Base-by-base conservation (phyloP, 345 rosid species). In the Gynandropsis gynandra region DNA sequence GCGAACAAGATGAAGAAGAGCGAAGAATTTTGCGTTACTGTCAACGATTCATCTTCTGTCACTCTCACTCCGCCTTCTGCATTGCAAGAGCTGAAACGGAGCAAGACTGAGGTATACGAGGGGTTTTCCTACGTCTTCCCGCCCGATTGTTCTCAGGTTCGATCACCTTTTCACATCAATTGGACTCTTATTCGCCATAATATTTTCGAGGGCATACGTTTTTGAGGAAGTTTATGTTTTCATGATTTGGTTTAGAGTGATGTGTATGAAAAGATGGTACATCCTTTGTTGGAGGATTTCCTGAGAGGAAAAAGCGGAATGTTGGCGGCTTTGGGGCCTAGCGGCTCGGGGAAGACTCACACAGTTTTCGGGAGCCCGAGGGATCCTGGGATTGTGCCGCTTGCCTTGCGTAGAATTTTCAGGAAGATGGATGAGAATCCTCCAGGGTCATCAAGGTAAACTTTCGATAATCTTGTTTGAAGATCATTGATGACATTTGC, bases 331-430 rank as follows among this genome's bases (percentile, higher is more conserved):
- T 47, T 87, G 56, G 98, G 95, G 32, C 87, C 95, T 39, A 87
- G 89, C 10, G 96, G 95, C 53, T 87, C 98, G 0, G 96, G 98
- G 36, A 90, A 90, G 78, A 90, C 98, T 14, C 87, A 87, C 50
- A 90, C 98, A 0, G 85, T 90, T 46, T 90, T 90, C 24, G 96
- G 96, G 40, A 74, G 55, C 56, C 66, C 76, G 0, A 70, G 73
- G 62, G 76, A 87, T 27, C 96, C 95, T 11, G 98, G 98, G 13
- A 76, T 87, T 75, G 83, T 90, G 42, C 83, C 89, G 1, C 80
- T 74, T 31, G 76, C 77, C 0, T 77, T 90, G 37, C 61, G 72
- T 56, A 72, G 74, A 15, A 76, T 90, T 63, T 83, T 90, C 66
- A 70, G 53, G 13, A 61, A 47, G 49, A 47, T 10, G 0, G 35